Evolutionary conservation across 1,284 basidiomycete genomes (phyloP), one percentile per base, ranked within the genome.

Genomic region (Ustilago esculenta): DNA sequence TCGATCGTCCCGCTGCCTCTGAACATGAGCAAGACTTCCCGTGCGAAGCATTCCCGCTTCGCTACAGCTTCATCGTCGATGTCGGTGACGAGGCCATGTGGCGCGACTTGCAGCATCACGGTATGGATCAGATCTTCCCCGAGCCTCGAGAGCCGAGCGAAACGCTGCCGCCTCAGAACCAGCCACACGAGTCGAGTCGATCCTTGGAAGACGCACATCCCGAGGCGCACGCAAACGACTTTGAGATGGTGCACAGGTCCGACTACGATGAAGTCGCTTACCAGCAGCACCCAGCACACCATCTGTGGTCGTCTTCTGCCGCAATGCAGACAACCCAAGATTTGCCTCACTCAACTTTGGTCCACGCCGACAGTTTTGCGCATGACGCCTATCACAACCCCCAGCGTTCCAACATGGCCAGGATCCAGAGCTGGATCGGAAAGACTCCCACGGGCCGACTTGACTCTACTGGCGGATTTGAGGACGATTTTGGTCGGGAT

Each of bases 371-470:
- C 32, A 34, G 33, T 4, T 40, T 40, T 30, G 42, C 34, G 3
- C 25, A 39, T 8, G 53, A 63, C 3, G 29, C 30, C 15, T 53
- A 49, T 46, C 33, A 49, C 32, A 58, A 46, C 36, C 54, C 61
- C 6, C 54, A 57, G 41, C 51, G 63, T 35, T 50, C 51, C 46
- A 66, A 54, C 47, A 47, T 55, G 43, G 55, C 63, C 6, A 45
- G 63, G 21, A 66, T 68, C 15, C 65, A 68, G 25, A 61, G 58
- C 50, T 68, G 65, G 65, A 68, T 68, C 34, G 58, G 57, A 18
- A 61, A 68, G 47, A 68, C 57, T 9, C 63, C 63, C 0, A 54
- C 55, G 0, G 63, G 42, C 24, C 54, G 35, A 35, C 54, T 54
- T 34, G 39, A 40, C 23, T 40, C 54, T 25, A 39, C 35, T 2